A percentile compares a stretch with the other conserved stretches of the same genome.
Conservation (phyloP, 73 alveolate genomes). For the Paramecium sexaurelia region DNA sequence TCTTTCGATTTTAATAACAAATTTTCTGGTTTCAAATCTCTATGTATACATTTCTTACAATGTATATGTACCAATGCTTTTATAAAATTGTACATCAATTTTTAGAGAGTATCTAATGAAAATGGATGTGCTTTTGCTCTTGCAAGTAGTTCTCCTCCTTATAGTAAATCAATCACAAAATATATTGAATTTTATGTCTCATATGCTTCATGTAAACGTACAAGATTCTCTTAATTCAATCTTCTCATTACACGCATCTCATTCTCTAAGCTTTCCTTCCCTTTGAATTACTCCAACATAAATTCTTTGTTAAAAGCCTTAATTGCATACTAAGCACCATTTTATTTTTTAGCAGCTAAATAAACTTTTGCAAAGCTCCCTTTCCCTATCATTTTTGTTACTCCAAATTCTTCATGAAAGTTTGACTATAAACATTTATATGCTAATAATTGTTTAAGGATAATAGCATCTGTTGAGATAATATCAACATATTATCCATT, state of each 20-base stretch:
- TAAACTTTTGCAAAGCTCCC: conserved; percentile 68
- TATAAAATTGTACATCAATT: conserved; percentile 58
- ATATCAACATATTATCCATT: conserved; percentile 13
- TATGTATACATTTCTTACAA: conserved; percentile 56
- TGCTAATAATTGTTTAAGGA: conserved; percentile 14
- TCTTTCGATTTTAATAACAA: conserved; percentile 46
- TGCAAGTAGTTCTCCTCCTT: conserved; percentile 64
- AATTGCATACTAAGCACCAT: conserved; percentile 54
- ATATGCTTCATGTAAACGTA: conserved; percentile 59
- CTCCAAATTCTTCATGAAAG: conserved; percentile 66
- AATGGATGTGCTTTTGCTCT: conserved; percentile 34
- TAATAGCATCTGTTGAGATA: not conserved
- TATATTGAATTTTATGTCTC: conserved; percentile 66
- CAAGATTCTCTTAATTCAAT: conserved; percentile 43
- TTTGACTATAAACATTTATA: conserved; percentile 52
- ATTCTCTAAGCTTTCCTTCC: conserved; percentile 67
- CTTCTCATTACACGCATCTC: conserved; percentile 66
- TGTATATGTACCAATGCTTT: conserved; percentile 59
- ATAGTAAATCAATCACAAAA: conserved; percentile 57
- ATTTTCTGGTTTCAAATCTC: conserved; percentile 69
- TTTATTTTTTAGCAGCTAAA: conserved; percentile 59
- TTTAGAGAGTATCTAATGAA: not conserved
- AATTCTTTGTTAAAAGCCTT: conserved; percentile 68
- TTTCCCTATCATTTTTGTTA: conserved; percentile 68
- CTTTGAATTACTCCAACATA: conserved; percentile 63